Evolutionary conservation across 73 alveolate species (phyloP), one percentile per base, ranked within the genome.

Genomic region (Durusdinium trenchii): DNA sequence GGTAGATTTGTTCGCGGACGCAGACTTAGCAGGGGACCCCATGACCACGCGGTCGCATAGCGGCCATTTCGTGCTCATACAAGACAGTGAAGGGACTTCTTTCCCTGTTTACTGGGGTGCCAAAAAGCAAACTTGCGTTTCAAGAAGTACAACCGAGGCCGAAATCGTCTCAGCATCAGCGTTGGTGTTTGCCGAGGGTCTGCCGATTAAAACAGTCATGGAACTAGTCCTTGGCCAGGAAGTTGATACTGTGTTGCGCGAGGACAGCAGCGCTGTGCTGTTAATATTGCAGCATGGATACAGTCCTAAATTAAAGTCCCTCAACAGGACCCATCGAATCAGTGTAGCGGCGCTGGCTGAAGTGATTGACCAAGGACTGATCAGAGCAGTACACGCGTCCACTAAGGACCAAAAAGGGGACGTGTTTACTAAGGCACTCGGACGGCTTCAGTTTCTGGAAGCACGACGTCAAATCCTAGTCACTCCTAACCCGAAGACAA

Each of bases 1-100:
- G 3, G 42, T 51, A 2, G 20, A 84, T 12, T 3, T 84, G 50
- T 84, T 10, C 43, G 71, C 78, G 1, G 94, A 84, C 35, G 94
- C 94, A 1, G 94, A 84, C 38, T 52, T 84, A 4, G 94, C 78
- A 23, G 94, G 94, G n/a, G 94, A 84, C 35, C 71, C 64, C 1
- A 7, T 84, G 54, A 51, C 94, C 10, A 10, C 23, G 35, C 47
- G 51, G 38, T n/a, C 57, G 6, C 94, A 84, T 7, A 51, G 78
- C 18, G 94, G 94, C 20, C 71, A 51, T 36, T 84, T 51, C 38
- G 36, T 50, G 32, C 14, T 51, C 4, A 6, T 52, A 7, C 38
- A 47, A 46, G 48, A 35, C 26, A 51, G 38, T 10, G 54, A 51
- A 3, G 94, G 94, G 2, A 84, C 57, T 18, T 6, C n/a, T 14